Evolutionary conservation across 352 stramenopile genomes (phyloP).

Genomic region (Blastocystis sp.): DNA sequence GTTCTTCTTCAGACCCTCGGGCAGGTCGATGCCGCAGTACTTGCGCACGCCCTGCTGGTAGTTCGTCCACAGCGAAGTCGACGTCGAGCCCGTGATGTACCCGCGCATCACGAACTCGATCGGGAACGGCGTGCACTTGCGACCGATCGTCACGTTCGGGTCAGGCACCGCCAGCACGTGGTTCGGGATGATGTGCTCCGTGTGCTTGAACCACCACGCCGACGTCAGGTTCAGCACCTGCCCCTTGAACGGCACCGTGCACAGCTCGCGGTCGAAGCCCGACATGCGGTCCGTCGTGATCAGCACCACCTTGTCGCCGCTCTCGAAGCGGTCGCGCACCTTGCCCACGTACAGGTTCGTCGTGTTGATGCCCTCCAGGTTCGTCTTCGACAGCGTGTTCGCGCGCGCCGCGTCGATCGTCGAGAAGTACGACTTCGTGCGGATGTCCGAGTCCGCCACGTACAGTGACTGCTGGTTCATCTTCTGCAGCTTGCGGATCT

Average conservation of each 20-base stretch:
- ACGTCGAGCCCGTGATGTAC: conserved; percentile 88
- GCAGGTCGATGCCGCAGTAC: conserved; percentile 91
- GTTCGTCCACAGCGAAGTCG: conserved; percentile 85
- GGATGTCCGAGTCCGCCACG: conserved; percentile 63
- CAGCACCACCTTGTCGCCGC: conserved; percentile 82
- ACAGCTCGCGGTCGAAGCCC: conserved; percentile 92
- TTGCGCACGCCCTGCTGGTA: conserved; percentile 79
- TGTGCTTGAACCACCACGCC: conserved; percentile 77
- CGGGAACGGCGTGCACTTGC: conserved; percentile 88
- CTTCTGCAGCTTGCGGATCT: conserved; percentile 52
- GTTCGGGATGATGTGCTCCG: conserved; percentile 91
- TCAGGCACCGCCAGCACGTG: conserved; percentile 88
- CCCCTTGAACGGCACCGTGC: conserved; percentile 91
- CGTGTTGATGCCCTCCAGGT: neutral
- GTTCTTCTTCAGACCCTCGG: conserved; percentile 85
- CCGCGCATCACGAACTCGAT: conserved; percentile 97
- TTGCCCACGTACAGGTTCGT: conserved; percentile 13
- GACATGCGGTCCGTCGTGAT: conserved; percentile 96
- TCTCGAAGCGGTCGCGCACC: conserved; percentile 83
- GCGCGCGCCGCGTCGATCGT: conserved; percentile 33
- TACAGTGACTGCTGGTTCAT: conserved; percentile 61
- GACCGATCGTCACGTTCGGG: conserved; percentile 89
- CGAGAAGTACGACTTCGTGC: conserved; percentile 67
- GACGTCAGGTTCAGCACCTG: conserved; percentile 83
- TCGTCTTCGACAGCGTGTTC: conserved; percentile 65